Evolutionary conservation across 164 flowering plant genomes (phyloP), one percentile per base, ranked within the genome.

Genomic region (Warburgia ugandensis): DNA sequence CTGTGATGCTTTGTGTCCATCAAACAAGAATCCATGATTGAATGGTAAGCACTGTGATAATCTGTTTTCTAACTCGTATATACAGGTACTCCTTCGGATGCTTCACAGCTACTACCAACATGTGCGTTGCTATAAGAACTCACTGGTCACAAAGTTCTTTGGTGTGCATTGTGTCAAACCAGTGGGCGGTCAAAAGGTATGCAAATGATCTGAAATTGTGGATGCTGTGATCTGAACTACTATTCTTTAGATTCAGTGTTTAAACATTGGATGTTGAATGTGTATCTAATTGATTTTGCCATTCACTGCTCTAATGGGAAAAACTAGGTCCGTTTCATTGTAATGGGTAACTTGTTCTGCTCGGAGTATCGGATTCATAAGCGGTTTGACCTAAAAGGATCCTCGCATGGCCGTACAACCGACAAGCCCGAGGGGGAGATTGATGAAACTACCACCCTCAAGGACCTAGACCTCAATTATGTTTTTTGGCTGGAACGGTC

Each of bases 381-480:
- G 42, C 68, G 86, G 29, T 80, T 75, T 66, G 86, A 80, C 51
- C 73, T 77, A 4, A 81, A 81, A 37, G 78, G 62, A 7, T 59
- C 62, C 12, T 59, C 62, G 17, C 37, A 59, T 33, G 62, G 62
- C 14, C 62, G 86, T 28, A 64, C 65, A 2, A 80, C 78, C 2
- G 79, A 77, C 45, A 80, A 68, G 47, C 54, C 77, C 2, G 77
- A 70, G 31, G 73, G 52, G 17, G 81, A 77, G 41, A 75, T 80
- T 46, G 83, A 77, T 61, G 83, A 77, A 50, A 80, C 79, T 6
- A 77, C 64, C 20, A 86, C 95, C 46, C 76, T 86, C 9, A 86
- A 86, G 65, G 95, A 86, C 60, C 82, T 86, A 21, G 95, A 86
- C 61, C 88, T 86, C 17, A 78, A 86, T 61, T 86, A 53, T 67